Base-by-base conservation (phyloP, 2,329 filamentous ascomycete species). In the Pseudogymnoascus verrucosus region DNA sequence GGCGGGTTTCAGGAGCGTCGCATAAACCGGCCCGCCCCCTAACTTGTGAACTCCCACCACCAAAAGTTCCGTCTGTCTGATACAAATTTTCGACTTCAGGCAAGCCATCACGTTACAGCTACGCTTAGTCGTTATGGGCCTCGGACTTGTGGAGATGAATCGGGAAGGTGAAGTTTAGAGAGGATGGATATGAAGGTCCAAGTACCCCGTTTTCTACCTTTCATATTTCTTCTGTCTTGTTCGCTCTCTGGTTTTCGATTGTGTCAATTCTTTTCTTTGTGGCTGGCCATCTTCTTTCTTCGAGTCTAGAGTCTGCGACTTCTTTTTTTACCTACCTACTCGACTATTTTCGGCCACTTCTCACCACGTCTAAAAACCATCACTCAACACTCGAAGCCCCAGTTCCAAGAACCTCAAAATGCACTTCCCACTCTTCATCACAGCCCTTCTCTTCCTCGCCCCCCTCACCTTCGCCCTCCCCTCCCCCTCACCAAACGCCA, bases 201-300 rank as follows among this genome's bases (percentile, higher is more conserved):
- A 5, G 40, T 51, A 19, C n/a, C 26, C 47, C 47, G 5, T 34
- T 19, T 57, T 34, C 10, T 19, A 11, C 26, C 10, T 34, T 57
- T 57, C 12, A 1, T 8, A 19, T n/a, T 44, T 59, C 23, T 34
- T 37, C 60, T 64, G n/a, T 62, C 23, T 14, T 40, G 26, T 34
- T 54, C 34, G 44, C 60, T 40, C 19, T 37, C 31, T 39, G 5
- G 19, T 51, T 62, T 51, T 16, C 42, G 8, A 31, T 51, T 34
- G 7, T 37, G 51, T 64, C 60, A 12, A 60, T 62, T 62, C 59
- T 51, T 62, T 16, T 31, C 10, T 62, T 62, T 19, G 64, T 64
- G 62, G 64, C 64, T 61, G 64, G 64, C 64, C 64, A 64, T 60
- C 26, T 42, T 62, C 42, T 65, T 16, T 59, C 14, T 31, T 61